Evolutionary conservation across 2,329 filamentous ascomycete genomes (phyloP), one percentile per base, ranked within the genome.

Genomic region (Penicillium griseofulvum): DNA sequence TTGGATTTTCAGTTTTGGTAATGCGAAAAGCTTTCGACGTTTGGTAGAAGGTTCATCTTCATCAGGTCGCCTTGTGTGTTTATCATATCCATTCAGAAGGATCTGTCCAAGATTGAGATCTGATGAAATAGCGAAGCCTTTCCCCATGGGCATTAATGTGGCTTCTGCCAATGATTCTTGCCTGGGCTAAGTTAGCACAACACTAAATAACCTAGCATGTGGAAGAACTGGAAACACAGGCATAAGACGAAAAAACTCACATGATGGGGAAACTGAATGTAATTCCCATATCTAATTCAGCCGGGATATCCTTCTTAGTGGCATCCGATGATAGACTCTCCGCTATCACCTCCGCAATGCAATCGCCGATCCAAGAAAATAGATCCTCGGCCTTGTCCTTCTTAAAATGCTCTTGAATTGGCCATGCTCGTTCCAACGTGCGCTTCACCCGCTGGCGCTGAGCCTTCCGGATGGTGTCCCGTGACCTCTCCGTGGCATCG

Each of bases 321-420:
- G 68, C 65, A 54, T 77, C 74, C 6, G 72, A 72, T 5, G 69
- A 71, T 52, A 79, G 60, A 47, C 74, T 77, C 57, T 86, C 81
- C 31, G 75, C 76, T 16, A 93, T 85, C 4, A 92, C 88, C 57
- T 87, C 80, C 14, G 87, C 87, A 63, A 94, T 90, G 65, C 87
- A 89, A 63, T 83, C 78, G 26, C 89, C 90, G 61, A 94, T 90
- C 89, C 89, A 94, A n/a, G 81, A 74, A 70, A 94, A 94, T 2
- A 93, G 76, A 54, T 86, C 85, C 54, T 90, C 85, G 1, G 87
- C 84, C 59, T 91, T 87, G 62, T 91, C 85, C 70, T 76, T 81
- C 62, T 82, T 82, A 65, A 82, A 57, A 66, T 82, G 80, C 49
- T 82, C 79, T 24, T 75, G 79, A 57, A 82, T 82, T 4, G 79